phyloP scores from a whole-genome alignment of 371 early-diverging fungal genomes.

The Nematocida sp. region DNA sequence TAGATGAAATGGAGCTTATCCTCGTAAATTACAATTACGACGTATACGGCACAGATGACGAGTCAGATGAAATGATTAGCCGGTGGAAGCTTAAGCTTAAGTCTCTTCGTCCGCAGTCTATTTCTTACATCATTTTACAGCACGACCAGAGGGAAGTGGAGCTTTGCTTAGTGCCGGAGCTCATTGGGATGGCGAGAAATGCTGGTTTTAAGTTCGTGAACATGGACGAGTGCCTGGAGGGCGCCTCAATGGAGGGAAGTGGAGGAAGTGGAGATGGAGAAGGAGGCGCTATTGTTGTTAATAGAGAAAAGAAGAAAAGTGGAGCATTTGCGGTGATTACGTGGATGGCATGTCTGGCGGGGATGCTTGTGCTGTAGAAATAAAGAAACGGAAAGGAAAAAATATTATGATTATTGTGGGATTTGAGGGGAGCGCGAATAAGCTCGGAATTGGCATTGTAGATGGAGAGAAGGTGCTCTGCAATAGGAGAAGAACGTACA shows the following conservation, averaged over 20 bases:
- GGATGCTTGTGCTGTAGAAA: conserved; percentile 17
- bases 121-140: conserved; percentile 64
- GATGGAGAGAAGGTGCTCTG: conserved; percentile 75
- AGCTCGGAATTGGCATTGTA: conserved; percentile 93
- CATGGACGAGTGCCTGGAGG: conserved; percentile 61
- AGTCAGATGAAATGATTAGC: conserved; percentile 50
- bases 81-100: conserved; percentile 51
- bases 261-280: neutral
- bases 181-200: conserved; percentile 56
- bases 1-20: conserved; percentile 59
- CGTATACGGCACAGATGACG: conserved; percentile 57
- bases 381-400: neutral
- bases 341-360: conserved; percentile 16
- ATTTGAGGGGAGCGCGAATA: conserved; percentile 95
- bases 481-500: conserved; percentile 86
- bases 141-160: conserved; percentile 62
- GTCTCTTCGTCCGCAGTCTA: conserved; percentile 51
- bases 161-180: conserved; percentile 56
- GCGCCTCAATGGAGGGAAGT: conserved; percentile 36
- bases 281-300: neutral
- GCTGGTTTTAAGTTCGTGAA: conserved; percentile 64
- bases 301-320: conserved; percentile 13
- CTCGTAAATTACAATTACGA: conserved; percentile 61
- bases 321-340: conserved; percentile 7
- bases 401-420: conserved; percentile 62